Evolutionary conservation across 2,329 filamentous ascomycete genomes (phyloP).

Genomic region (Cladobotryum mycophilum): DNA sequence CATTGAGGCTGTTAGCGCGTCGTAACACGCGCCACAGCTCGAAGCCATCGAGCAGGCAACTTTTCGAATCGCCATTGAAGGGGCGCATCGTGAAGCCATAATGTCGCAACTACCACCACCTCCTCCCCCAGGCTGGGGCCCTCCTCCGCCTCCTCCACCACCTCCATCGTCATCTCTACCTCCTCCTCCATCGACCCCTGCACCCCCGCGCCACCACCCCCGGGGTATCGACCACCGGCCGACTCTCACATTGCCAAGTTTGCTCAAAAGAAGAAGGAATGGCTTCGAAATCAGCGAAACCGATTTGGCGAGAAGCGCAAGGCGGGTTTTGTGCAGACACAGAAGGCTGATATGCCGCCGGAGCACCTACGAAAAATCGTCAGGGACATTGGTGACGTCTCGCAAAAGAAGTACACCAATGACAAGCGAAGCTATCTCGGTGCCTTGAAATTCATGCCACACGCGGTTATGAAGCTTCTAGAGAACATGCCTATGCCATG

Average conservation of each 20-base stretch:
- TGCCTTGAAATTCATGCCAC: slow-evolving; percentile 98
- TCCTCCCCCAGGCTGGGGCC: slow-evolving; percentile 53
- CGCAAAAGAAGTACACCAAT: slow-evolving; percentile 97
- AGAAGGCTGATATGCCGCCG: slow-evolving; percentile 97
- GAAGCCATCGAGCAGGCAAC: slow-evolving; percentile 23
- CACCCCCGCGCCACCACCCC: slow-evolving; percentile 69
- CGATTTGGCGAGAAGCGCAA: slow-evolving; percentile 96
- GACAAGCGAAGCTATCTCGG: slow-evolving; percentile 98
- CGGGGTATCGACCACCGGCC: slow-evolving; percentile 72
- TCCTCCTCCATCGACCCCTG: slow-evolving; percentile 48
- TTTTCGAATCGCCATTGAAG: slow-evolving; percentile 17
- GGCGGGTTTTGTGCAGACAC: slow-evolving; percentile 92
- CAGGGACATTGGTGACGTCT: slow-evolving; percentile 96
- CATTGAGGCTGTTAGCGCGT: slow-evolving; percentile 22
- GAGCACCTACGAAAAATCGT: slow-evolving; percentile 98
- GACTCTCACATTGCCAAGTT: slow-evolving; percentile 90
- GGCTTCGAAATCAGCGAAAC: slow-evolving; percentile 84
- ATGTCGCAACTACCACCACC: slow-evolving; percentile 52
- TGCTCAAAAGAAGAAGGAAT: slow-evolving; percentile 98
- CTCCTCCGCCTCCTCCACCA: slow-evolving; percentile 49
- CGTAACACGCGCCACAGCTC: slow-evolving; percentile 31
- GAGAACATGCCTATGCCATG: slow-evolving; percentile 99
- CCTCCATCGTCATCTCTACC: slow-evolving; percentile 51
- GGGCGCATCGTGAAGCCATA: slow-evolving; percentile 24
- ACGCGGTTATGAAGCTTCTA: slow-evolving; percentile 90